These are phyloP conservation scores for Crithidia fasciculata DNA, from an alignment of 208 protist species.

Conservation along the genomic window DNA sequence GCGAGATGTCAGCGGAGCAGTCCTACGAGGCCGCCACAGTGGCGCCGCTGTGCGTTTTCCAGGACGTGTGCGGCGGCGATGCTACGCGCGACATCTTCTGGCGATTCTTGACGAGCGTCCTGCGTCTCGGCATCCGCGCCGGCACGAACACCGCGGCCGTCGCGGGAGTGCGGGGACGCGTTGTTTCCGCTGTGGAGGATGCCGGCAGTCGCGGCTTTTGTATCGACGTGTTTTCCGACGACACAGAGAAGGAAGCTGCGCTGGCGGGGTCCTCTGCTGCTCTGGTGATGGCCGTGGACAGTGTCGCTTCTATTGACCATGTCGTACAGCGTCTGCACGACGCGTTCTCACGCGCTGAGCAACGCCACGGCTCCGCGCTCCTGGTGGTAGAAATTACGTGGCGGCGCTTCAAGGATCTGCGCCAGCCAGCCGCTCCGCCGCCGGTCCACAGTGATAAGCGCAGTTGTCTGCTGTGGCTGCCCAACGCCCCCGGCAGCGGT, in stretches of 20 bases:
- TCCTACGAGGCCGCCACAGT: slow-evolving; percentile 1
- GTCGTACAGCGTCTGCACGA: neutral
- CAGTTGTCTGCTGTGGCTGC: slow-evolving; percentile 29
- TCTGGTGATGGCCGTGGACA: neutral
- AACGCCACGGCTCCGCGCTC: neutral
- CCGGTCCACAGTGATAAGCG: neutral
- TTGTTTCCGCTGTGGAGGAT: slow-evolving; percentile 23
- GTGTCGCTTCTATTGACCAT: neutral
- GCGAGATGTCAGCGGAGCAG: neutral
- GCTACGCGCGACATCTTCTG: slow-evolving; percentile 26
- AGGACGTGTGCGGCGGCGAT: slow-evolving; percentile 8
- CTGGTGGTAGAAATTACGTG: slow-evolving; percentile 4
- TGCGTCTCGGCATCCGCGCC: slow-evolving; percentile 19
- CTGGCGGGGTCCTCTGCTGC: neutral
- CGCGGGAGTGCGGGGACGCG: slow-evolving; percentile 28
- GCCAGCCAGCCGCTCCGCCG: neutral
- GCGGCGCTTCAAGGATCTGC: neutral
- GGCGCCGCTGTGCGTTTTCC: slow-evolving; percentile 25
- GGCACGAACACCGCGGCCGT: slow-evolving; percentile 16
- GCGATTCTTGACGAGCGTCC: slow-evolving; percentile 22
- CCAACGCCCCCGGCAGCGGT: neutral
- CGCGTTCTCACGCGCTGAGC: neutral
- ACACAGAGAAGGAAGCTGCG: neutral
- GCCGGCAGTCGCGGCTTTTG: neutral
- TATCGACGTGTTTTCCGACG: slow-evolving; percentile 20